A percentile compares a stretch with the other conserved stretches of the same genome.
Evolutionary conservation across 1,139 yeast species (phyloP).

Genomic region (Arxiozyma slooffiae): DNA sequence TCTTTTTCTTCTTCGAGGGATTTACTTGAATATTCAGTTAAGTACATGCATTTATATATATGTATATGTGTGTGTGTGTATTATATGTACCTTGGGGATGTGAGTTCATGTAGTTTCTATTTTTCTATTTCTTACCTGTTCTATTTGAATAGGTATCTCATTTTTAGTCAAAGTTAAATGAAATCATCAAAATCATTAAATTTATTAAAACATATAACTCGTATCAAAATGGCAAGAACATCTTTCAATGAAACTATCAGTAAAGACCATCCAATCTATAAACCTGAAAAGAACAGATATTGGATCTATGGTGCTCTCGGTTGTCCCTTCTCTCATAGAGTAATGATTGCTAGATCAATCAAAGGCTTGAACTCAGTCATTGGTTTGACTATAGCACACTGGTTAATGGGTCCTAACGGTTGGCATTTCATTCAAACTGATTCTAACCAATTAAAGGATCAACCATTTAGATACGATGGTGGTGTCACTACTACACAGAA

Average conservation of each 20-base stretch:
- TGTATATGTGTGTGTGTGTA: too few relatives aligned
- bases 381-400: conserved; percentile 11
- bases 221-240: conserved; percentile 2
- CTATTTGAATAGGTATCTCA: too few relatives aligned
- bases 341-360: conserved; percentile 8
- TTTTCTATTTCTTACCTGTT: too few relatives aligned
- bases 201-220: not conserved
- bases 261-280: conserved; percentile 6
- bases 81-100: too few relatives aligned
- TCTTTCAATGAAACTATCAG: conserved; percentile 9
- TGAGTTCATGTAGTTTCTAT: too few relatives aligned
- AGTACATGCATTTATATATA: not conserved
- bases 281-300: conserved; percentile 10
- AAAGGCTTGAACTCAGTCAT: conserved; percentile 7
- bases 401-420: conserved; percentile 9
- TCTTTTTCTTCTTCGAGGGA: not conserved
- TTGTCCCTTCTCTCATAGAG: conserved; percentile 12
- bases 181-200: not conserved
- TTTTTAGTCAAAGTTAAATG: not conserved
- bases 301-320: conserved; percentile 11
- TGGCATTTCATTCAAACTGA: conserved; percentile 9
- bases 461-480: conserved; percentile 10
- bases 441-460: conserved; percentile 6
- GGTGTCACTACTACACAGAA: conserved; percentile 7
- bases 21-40: not conserved